Conservation (phyloP, 2,329 filamentous ascomycete genomes). For the Sclerotinia minor region DNA sequence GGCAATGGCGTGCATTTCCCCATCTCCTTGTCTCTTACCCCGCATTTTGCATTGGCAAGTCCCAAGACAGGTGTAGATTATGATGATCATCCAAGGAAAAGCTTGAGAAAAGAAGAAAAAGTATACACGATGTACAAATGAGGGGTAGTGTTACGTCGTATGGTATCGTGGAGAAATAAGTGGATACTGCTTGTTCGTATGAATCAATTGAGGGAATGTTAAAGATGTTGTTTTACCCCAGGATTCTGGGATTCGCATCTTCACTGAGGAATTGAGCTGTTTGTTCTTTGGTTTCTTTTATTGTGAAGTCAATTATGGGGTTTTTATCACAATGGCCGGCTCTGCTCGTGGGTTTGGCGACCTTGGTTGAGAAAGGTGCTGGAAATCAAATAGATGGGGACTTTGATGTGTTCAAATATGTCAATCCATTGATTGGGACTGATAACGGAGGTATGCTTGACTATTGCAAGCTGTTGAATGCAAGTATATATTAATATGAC, state of each 20-base stretch:
- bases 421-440: constrained; percentile 57
- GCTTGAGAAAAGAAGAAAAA: neutral
- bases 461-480: no score
- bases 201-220: neutral
- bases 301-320: neutral
- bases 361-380: neutral
- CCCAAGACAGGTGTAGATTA: constrained; percentile 8
- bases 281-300: neutral
- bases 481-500: neutral
- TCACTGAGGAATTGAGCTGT: neutral
- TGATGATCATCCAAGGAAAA: neutral
- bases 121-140: constrained; percentile 4
- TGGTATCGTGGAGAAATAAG: constrained; percentile 8
- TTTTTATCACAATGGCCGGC: neutral
- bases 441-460: constrained; percentile 49
- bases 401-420: constrained; percentile 45
- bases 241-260: neutral
- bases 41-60: constrained; percentile 11
- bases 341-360: neutral
- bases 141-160: constrained; percentile 23
- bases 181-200: neutral
- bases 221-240: constrained; percentile 1
- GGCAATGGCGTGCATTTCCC: constrained; percentile 18
- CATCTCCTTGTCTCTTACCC: constrained; percentile 7
- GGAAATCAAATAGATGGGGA: constrained; percentile 10